Percentiles rank a stretch among this genome's conserved stretches.
phyloP scores from a whole-genome alignment of 2,329 filamentous ascomycete genomes.

The Cladophialophora bantiana region DNA sequence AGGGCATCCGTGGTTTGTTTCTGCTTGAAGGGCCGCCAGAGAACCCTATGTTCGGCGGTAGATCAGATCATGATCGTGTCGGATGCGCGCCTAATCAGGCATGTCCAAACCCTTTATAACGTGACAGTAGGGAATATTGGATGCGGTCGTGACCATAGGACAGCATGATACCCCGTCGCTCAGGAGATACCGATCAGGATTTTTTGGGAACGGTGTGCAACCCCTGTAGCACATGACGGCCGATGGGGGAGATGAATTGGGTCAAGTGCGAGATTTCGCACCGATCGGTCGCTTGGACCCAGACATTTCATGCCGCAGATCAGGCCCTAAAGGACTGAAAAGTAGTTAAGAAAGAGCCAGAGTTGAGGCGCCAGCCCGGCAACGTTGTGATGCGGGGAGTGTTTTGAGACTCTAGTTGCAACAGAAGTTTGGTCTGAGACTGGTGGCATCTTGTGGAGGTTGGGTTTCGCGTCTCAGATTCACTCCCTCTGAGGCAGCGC shows the following conservation, averaged over 20 bases:
- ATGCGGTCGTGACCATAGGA: slow-evolving; percentile 3
- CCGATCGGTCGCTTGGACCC: slow-evolving; percentile 9
- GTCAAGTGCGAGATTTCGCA: slow-evolving; percentile 6
- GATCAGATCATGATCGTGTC: slow-evolving; percentile 25
- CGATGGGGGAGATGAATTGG: slow-evolving; percentile 22
- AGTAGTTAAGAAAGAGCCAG: not conserved
- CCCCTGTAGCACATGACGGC: slow-evolving; percentile 29
- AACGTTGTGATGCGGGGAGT: slow-evolving; percentile 11
- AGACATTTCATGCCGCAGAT: slow-evolving; percentile 27
- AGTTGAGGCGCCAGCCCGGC: slow-evolving; percentile 18
- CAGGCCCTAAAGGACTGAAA: slow-evolving; percentile 11
- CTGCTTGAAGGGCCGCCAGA: slow-evolving; percentile 6
- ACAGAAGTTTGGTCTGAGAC: slow-evolving; percentile 12
- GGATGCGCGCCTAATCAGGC: slow-evolving; percentile 11
- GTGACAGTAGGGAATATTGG: slow-evolving; percentile 5
- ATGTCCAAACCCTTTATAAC: slow-evolving; percentile 16
- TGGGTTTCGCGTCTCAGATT: slow-evolving; percentile 17
- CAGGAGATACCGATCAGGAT: not conserved
- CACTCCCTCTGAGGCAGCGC: not conserved
- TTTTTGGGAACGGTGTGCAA: not conserved
- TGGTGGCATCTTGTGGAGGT: not conserved
- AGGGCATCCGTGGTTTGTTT: slow-evolving; percentile 17
- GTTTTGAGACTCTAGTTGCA: slow-evolving; percentile 22
- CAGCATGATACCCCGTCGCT: slow-evolving; percentile 16
- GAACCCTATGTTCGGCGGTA: slow-evolving; percentile 17